phyloP scores from a whole-genome alignment of 192 early-diverging fungal species.

The Backusella psychrophila region DNA sequence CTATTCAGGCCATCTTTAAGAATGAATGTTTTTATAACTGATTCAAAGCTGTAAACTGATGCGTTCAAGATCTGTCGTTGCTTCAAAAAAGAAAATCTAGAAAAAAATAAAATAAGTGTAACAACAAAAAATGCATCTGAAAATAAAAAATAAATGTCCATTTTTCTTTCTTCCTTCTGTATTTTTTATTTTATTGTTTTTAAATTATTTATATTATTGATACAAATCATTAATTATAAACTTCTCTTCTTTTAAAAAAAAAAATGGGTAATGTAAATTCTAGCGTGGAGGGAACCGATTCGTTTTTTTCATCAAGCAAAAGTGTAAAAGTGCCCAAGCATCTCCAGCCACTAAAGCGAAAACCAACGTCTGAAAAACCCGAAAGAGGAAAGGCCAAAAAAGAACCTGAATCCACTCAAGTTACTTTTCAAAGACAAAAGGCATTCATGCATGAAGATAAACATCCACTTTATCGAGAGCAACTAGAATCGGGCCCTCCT shows the following conservation, averaged over 20 bases:
- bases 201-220: neutral
- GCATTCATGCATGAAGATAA: neutral
- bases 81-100: neutral
- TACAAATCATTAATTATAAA: neutral
- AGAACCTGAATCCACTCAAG: neutral
- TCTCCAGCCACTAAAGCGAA: constrained; percentile 13
- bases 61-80: neutral
- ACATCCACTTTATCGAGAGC: neutral
- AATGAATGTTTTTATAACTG: neutral
- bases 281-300: no score
- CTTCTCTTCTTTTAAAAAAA: neutral
- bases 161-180: neutral
- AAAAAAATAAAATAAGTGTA: neutral
- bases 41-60: neutral
- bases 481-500: neutral
- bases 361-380: neutral
- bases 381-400: constrained; percentile 2
- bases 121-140: neutral
- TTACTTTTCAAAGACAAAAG: neutral
- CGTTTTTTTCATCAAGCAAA: neutral
- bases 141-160: neutral
- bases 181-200: neutral
- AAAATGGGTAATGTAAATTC: constrained; percentile 7
- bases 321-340: neutral
- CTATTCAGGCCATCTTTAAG: no score